phyloP scores from a whole-genome alignment of 2,329 filamentous ascomycete species.

The Acrocalymma vagum region DNA sequence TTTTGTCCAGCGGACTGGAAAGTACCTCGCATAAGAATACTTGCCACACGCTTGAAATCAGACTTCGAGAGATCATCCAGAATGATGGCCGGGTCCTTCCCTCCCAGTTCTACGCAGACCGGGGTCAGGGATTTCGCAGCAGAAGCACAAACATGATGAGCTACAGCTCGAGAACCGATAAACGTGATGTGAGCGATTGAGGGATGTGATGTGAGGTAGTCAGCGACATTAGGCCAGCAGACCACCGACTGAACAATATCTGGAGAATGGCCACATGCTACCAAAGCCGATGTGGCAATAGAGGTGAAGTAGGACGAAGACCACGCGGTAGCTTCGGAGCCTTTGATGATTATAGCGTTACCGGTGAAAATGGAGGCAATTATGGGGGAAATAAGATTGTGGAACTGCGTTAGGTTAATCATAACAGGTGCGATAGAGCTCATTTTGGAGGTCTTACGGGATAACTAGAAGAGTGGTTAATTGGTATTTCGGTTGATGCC shows the following conservation, averaged over 20 bases:
- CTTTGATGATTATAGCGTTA: slow-evolving; percentile 92
- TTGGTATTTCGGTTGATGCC: too few relatives aligned
- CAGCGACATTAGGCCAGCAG: slow-evolving; percentile 87
- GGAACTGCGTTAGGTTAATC: slow-evolving; percentile 68
- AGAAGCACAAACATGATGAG: slow-evolving; percentile 85
- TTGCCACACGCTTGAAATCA: slow-evolving; percentile 74
- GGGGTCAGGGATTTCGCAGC: slow-evolving; percentile 89
- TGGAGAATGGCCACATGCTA: slow-evolving; percentile 82
- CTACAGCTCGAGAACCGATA: slow-evolving; percentile 88
- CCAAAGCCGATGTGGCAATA: slow-evolving; percentile 80
- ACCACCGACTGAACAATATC: slow-evolving; percentile 84
- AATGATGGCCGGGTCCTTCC: slow-evolving; percentile 91
- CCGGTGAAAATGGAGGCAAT: slow-evolving; percentile 92
- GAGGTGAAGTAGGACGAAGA: slow-evolving; percentile 82
- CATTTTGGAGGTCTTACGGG: slow-evolving; percentile 46
- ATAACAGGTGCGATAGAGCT: neutral
- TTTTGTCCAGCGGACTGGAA: slow-evolving; percentile 98
- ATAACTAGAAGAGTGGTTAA: slow-evolving; percentile 43
- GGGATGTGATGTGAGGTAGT: slow-evolving; percentile 84
- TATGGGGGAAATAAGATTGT: slow-evolving; percentile 91
- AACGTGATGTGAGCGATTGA: slow-evolving; percentile 91
- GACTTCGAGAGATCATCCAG: slow-evolving; percentile 77
- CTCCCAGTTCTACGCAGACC: slow-evolving; percentile 88
- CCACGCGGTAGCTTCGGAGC: slow-evolving; percentile 96
- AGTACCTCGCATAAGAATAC: slow-evolving; percentile 87